Conservation (phyloP, 225 moss, liverwort and hornwort species). For the Sphagnum contortum region DNA sequence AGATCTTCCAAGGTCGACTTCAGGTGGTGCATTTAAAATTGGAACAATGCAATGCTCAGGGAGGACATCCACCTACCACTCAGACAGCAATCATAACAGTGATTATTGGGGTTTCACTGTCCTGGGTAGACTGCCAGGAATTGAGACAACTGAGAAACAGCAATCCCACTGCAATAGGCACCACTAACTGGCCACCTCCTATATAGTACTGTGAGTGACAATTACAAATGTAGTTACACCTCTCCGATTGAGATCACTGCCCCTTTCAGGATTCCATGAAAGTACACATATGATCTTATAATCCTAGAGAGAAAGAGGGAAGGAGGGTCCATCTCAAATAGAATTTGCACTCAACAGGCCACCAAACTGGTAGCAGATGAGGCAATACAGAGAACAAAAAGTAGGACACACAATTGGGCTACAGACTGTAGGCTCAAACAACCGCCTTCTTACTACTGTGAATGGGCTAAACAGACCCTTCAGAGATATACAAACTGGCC, state of each 20-base stretch:
- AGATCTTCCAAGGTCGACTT: no score
- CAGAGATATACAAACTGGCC: constrained; percentile 46
- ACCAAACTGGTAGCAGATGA: constrained; percentile 39
- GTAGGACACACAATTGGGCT: constrained; percentile 33
- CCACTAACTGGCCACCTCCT: constrained; percentile 12
- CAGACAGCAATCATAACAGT: no score
- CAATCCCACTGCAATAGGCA: constrained; percentile 13
- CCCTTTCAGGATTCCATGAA: constrained; percentile 10
- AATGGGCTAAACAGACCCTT: constrained; percentile 13
- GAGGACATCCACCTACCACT: no score
- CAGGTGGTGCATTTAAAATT: no score
- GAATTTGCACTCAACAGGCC: constrained; percentile 22
- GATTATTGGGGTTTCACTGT: no score
- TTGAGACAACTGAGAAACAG: neutral
- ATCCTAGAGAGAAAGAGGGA: constrained; percentile 11
- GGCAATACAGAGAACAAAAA: constrained; percentile 22
- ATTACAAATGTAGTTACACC: constrained; percentile 13
- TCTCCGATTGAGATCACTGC: constrained; percentile 25
- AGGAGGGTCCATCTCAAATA: constrained; percentile 21
- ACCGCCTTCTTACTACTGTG: constrained; percentile 21
- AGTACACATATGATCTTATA: neutral
- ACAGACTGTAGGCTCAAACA: constrained; percentile 12
- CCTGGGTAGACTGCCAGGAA: no score
- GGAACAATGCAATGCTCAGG: no score
- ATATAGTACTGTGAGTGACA: constrained; percentile 20